Evolutionary conservation across 2,329 filamentous ascomycete genomes (phyloP), one percentile per base, ranked within the genome.

Genomic region (Aspergillus sp.): DNA sequence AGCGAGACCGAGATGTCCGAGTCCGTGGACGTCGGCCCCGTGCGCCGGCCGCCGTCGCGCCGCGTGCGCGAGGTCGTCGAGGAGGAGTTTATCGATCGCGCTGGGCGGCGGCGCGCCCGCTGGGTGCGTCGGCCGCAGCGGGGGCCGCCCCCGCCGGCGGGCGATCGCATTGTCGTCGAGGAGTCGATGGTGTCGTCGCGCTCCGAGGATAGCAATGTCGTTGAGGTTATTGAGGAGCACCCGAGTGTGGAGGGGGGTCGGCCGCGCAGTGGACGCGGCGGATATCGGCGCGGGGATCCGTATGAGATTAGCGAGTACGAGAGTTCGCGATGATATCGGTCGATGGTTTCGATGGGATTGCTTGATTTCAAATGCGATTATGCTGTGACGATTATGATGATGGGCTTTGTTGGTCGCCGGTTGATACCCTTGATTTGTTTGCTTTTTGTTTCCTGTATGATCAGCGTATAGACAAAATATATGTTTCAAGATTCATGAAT

Each of bases 141-240:
- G 5, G 58, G 63, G 13, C 42, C 54, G 19, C 59, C 54, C 10
- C 42, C 54, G 19, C 59, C 54, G 41, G 57, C 57, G 32, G 54
- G 52, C 1, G 57, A 59, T 45, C 56, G 49, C 2, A 58, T 71
- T 16, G 56, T 69, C 17, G 64, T 70, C 20, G 73, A 71, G 52
- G 67, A 72, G 60, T 67, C 64, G 21, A 52, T 62, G 45, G 64
- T 61, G 45, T 62, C 62, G 16, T 57, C 63, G 36, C 53, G 59
- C 6, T 53, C 54, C 45, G 58, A 75, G 45, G 79, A 83, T 65
- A 58, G 75, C 45, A 79, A 83, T 65, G 71, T 82, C n/a, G 76
- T 84, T 2, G 80, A 84, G 66, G 81, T 84, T 7, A 76, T 81
- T 53, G 82, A 85, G 66, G 81, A 84, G 66, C 74, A 79, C 50